phyloP scores from a whole-genome alignment of 1,139 yeast species.

The Suhomyces anneliseae region DNA sequence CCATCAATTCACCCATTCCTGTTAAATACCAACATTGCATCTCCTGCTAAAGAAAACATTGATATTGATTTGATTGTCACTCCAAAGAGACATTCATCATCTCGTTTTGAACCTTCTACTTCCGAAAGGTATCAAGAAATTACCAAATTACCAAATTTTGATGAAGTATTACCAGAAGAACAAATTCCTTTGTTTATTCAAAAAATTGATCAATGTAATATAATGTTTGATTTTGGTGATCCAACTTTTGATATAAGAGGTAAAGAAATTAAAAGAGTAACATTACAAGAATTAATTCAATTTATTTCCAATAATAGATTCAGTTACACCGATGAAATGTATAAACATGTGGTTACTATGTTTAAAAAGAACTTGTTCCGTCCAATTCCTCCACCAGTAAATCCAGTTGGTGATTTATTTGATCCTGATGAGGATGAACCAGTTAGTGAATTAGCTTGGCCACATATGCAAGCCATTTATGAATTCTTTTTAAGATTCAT shows the following conservation, averaged over 20 bases:
- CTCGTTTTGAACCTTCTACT: slow-evolving; percentile 82
- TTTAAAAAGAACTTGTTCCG: slow-evolving; percentile 85
- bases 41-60: slow-evolving; percentile 45
- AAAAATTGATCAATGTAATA: slow-evolving; percentile 91
- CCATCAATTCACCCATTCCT: slow-evolving; percentile 32
- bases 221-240: slow-evolving; percentile 90
- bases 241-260: slow-evolving; percentile 91
- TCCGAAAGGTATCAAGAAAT: slow-evolving; percentile 65
- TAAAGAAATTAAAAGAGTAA: slow-evolving; percentile 83
- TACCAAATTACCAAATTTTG: slow-evolving; percentile 81
- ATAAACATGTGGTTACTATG: slow-evolving; percentile 85
- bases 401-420: slow-evolving; percentile 91
- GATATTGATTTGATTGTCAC: slow-evolving; percentile 53
- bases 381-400: slow-evolving; percentile 97
- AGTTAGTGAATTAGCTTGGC: slow-evolving; percentile 95
- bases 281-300: slow-evolving; percentile 85
- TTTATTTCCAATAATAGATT: slow-evolving; percentile 81
- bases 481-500: slow-evolving; percentile 91
- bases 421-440: slow-evolving; percentile 99
- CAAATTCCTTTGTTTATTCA: slow-evolving; percentile 79
- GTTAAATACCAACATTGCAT: slow-evolving; percentile 41
- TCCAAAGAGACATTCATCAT: slow-evolving; percentile 92
- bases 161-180: slow-evolving; percentile 86
- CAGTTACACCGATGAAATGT: slow-evolving; percentile 88
- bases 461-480: slow-evolving; percentile 96